These are phyloP conservation scores for Tricladium varicosporioides DNA, from an alignment of 2,329 filamentous ascomycete genomes.

Conservation along the genomic window DNA sequence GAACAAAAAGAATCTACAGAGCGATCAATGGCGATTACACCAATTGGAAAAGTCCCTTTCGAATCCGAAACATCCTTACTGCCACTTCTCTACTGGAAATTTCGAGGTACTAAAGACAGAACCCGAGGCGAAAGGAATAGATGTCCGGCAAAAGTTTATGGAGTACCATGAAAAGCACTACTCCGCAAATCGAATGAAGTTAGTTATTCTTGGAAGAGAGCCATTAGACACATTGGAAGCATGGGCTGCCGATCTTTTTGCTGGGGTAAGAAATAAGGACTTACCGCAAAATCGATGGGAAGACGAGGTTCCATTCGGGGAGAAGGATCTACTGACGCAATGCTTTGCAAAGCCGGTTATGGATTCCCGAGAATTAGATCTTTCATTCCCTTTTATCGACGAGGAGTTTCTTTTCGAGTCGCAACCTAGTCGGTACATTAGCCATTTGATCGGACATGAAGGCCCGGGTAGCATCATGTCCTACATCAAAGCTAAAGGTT, in stretches of 20 bases:
- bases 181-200: conserved; percentile 73
- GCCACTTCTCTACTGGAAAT: conserved; percentile 73
- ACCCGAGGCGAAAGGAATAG: conserved; percentile 63
- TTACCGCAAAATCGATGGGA: conserved; percentile 66
- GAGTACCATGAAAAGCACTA: conserved; percentile 71
- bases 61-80: conserved; percentile 68
- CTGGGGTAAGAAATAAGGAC: conserved; percentile 65
- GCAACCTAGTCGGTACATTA: conserved; percentile 68
- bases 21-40: conserved; percentile 68
- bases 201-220: conserved; percentile 67
- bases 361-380: conserved; percentile 63
- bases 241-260: conserved; percentile 69
- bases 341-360: conserved; percentile 73
- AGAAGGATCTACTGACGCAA: conserved; percentile 60
- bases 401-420: conserved; percentile 66
- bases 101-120: conserved; percentile 68
- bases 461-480: conserved; percentile 72
- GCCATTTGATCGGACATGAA: conserved; percentile 72
- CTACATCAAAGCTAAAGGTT: conserved; percentile 70
- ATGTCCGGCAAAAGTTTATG: conserved; percentile 71
- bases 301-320: conserved; percentile 55
- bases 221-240: conserved; percentile 63
- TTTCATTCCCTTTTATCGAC: conserved; percentile 68
- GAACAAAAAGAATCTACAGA: conserved; percentile 78
- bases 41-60: conserved; percentile 70